Evolutionary conservation across 2,329 filamentous ascomycete genomes (phyloP), one percentile per base, ranked within the genome.

Genomic region (Aspergillus udagawae): DNA sequence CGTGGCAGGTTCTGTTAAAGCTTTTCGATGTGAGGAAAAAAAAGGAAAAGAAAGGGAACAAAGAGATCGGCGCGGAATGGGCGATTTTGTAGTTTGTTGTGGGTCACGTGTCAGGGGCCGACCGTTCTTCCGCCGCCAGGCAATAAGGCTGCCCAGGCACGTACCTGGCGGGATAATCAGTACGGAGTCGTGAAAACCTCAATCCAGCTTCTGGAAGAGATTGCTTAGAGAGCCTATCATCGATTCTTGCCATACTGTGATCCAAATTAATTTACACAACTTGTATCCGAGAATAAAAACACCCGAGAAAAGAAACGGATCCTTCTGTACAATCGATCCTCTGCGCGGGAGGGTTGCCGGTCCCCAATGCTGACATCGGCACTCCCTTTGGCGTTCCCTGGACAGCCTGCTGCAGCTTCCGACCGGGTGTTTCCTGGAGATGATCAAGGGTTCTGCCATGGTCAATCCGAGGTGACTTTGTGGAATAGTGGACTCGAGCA

Each of bases 1-100:
- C 86, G 86, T 89, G 86, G 86, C 86, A 82, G 81, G 83, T 77
- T 83, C 82, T 77, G 82, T 82, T 80, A 70, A 69, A 69, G 83
- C 85, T 86, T 86, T 85, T 73, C 63, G 72, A 75, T 75, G 69
- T 67, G 82, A 73, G 75, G 74, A 72, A 75, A 74, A 74, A 77
- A 74, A 77, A 79, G 12, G 21, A 73, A 71, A 63, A 60, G 64
- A 69, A 65, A 61, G 57, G 56, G 55, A 54, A 48, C 48, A 49
- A 64, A 65, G 64, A 42, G 21, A 45, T 41, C 35, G n/a, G n/a
- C 7, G 32, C 25, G 23, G 23, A 29, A 29, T 59, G 49, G 49
- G 28, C 28, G 10, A 6, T 67, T 70, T 73, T 73, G 62, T 72
- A 70, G 55, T 28, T 50, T 9, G 28, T 28, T 29, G 60, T 63